Percentiles rank a stretch among this genome's conserved stretches.
These are phyloP conservation scores for Cyclotella choctawhatcheeana DNA, from an alignment of 108 stramenopile genomes.

Conservation along the genomic window DNA sequence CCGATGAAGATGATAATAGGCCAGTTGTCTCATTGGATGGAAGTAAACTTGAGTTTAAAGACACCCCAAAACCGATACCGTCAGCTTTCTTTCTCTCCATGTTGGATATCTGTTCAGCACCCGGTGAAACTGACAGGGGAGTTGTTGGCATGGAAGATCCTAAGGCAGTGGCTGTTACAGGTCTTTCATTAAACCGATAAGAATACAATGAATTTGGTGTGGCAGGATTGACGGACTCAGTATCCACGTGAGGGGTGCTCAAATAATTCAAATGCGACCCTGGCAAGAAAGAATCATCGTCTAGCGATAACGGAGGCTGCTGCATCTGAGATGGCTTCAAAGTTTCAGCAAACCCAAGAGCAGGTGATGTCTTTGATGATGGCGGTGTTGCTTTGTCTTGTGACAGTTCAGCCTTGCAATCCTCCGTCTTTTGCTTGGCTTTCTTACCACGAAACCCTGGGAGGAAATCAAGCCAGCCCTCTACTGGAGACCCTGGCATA, in stretches of 20 bases:
- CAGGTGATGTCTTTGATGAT: not conserved
- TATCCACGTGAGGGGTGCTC: no score
- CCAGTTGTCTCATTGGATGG: conserved; percentile 12
- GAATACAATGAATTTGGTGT: conserved; percentile 1
- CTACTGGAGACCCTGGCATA: conserved; percentile 27
- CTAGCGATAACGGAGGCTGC: no score
- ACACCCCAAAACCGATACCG: conserved; percentile 1
- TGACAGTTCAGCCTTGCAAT: no score
- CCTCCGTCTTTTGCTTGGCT: not conserved
- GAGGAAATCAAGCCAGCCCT: conserved; percentile 38
- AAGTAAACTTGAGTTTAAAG: conserved; percentile 8
- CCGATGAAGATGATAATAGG: conserved; percentile 1
- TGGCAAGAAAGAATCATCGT: no score
- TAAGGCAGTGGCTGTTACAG: conserved; percentile 4
- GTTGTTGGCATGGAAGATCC: conserved; percentile 12
- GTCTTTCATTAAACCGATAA: not conserved
- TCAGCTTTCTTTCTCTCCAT: not conserved
- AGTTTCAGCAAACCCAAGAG: not conserved
- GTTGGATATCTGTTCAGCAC: not conserved
- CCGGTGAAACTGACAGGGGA: not conserved
- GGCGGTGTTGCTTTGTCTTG: no score
- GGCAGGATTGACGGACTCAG: not conserved
- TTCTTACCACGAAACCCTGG: conserved; percentile 21
- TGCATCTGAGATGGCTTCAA: not conserved
- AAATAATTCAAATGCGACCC: no score